Evolutionary conservation across 2,329 filamentous ascomycete genomes (phyloP).

Genomic region (Raffaelea albimanens): DNA sequence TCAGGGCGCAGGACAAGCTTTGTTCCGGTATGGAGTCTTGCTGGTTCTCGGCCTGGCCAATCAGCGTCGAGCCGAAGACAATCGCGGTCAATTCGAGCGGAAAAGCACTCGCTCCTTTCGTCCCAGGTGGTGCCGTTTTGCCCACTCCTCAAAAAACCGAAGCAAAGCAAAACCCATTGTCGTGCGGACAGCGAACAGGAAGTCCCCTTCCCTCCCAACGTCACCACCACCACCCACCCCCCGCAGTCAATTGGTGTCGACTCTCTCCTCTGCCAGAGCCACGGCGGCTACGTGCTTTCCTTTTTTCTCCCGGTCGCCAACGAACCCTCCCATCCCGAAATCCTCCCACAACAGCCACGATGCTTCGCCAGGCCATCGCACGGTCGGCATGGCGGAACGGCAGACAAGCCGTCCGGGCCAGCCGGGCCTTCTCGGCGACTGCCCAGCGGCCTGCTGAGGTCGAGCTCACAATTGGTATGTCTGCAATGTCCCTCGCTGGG

Average conservation of each 20-base stretch:
- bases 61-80: constrained; percentile 12
- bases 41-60: constrained; percentile 4
- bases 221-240: too few relatives aligned
- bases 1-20: constrained; percentile 8
- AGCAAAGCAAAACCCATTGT: constrained; percentile 4
- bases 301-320: constrained; percentile 3
- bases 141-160: constrained; percentile 12
- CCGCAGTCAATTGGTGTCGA: constrained; percentile 1
- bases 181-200: background rate
- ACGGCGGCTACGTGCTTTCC: constrained; percentile 6
- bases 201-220: background rate
- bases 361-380: constrained; percentile 60
- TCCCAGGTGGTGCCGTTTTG: constrained; percentile 8
- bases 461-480: constrained; percentile 86
- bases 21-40: constrained; percentile 9
- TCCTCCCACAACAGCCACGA: constrained; percentile 33
- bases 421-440: constrained; percentile 76
- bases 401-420: constrained; percentile 48
- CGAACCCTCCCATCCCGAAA: constrained; percentile 15
- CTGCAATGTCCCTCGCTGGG: background rate
- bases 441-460: constrained; percentile 77
- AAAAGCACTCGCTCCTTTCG: constrained; percentile 14
- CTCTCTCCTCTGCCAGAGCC: constrained; percentile 1
- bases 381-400: constrained; percentile 59
- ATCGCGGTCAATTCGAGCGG: constrained; percentile 13